Evolutionary conservation across 805 yeast genomes (phyloP).

Genomic region (Wickerhamiella alocasiicola): DNA sequence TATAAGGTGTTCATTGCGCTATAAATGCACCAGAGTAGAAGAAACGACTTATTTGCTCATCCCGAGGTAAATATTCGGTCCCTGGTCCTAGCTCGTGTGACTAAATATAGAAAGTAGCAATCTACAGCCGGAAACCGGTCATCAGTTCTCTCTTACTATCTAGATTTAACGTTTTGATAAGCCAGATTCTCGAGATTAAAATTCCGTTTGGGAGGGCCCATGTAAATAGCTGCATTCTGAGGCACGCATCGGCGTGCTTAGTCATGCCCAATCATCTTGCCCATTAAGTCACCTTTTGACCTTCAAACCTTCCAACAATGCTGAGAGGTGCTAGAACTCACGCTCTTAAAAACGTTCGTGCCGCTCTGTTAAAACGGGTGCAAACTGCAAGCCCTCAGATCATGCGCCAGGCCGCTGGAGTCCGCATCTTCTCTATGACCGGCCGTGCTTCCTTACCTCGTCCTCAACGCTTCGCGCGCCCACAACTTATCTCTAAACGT

Average conservation of each 20-base stretch:
- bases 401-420: neutral
- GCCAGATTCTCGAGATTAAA: too few relatives aligned
- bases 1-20: too few relatives aligned
- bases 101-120: too few relatives aligned
- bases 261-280: slow-evolving; percentile 2
- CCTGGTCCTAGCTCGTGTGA: too few relatives aligned
- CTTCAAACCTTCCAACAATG: slow-evolving; percentile 8
- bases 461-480: slow-evolving; percentile 9
- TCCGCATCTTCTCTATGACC: slow-evolving; percentile 9
- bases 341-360: slow-evolving; percentile 8
- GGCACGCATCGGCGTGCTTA: neutral
- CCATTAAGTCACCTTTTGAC: neutral
- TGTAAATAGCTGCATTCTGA: too few relatives aligned
- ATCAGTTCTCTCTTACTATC: too few relatives aligned
- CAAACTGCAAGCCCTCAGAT: neutral
- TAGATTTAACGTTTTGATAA: too few relatives aligned
- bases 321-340: slow-evolving; percentile 10
- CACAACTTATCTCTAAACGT: slow-evolving; percentile 12
- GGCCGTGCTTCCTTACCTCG: slow-evolving; percentile 10
- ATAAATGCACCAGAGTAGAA: too few relatives aligned
- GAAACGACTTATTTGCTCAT: too few relatives aligned
- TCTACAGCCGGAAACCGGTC: too few relatives aligned
- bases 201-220: too few relatives aligned
- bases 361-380: slow-evolving; percentile 6
- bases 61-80: too few relatives aligned